Evolutionary conservation across 192 early-diverging fungal genomes (phyloP), one percentile per base, ranked within the genome.

Genomic region (Coemansia sp.): DNA sequence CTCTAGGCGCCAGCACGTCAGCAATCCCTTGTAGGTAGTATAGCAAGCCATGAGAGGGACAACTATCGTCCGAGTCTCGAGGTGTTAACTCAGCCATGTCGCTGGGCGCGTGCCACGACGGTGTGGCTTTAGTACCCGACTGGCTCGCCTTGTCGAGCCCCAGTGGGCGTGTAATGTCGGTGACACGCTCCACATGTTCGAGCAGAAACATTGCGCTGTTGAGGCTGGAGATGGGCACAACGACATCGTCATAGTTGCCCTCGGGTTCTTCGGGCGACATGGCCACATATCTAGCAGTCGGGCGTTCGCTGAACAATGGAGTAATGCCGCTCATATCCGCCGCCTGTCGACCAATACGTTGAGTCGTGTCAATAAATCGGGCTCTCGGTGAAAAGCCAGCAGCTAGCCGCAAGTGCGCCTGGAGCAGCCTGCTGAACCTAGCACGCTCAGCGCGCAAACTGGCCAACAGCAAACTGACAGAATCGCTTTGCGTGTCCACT

Each of bases 1-100:
- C 80, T 52, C 76, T 55, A 12, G 80, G 76, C 1, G 73, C 76
- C 60, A 78, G 36, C 12, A 74, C 76, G 43, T 83, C 80, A 40
- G 55, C 73, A 24, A 83, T 68, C n/a, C 59, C 67, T 65, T 83
- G 76, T 67, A 83, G 10, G 29, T 63, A 69, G 34, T 69, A 62
- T 34, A 77, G 61, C 15, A 68, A 31, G 34, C 60, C 69, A 29
- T 66, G 38, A 5, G 46, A 29, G 43, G 36, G 3, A 10, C 34
- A 33, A 27, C 13, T 63, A 52, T 18, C 22, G 27, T 52, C 57
- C 3, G 18, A 10, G 16, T 29, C 65, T 16, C 55, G n/a, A 36
- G 51, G 16, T 9, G 38, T 20, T 20, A 18, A 29, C 20, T 46
- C 57, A 5, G 43, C 24, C 34, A 57, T 40, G 41, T 72, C 63